A percentile compares a stretch with the other conserved stretches of the same genome.
Evolutionary conservation across 2,329 filamentous ascomycete species (phyloP).

Genomic region (Colletotrichum karsti): DNA sequence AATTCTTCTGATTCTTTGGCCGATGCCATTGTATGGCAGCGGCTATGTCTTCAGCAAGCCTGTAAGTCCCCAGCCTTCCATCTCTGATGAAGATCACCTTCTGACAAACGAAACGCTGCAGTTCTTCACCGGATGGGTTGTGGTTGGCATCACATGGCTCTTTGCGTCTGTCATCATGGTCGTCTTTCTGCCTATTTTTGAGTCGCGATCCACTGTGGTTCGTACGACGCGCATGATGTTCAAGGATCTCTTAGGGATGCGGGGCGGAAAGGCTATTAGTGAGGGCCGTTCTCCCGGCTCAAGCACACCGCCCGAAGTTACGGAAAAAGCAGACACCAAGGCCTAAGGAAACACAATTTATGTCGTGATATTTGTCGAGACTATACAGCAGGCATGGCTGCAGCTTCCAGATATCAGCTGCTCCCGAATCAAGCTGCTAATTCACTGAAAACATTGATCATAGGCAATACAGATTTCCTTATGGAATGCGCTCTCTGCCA

Average conservation of each 20-base stretch:
- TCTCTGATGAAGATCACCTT: background rate
- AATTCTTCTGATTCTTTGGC: slow-evolving; percentile 43
- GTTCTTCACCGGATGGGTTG: slow-evolving; percentile 81
- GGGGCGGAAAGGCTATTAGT: background rate
- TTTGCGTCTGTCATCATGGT: slow-evolving; percentile 48
- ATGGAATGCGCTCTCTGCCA: too few species aligned
- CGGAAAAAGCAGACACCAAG: slow-evolving; percentile 4
- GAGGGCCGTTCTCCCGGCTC: slow-evolving; percentile 12
- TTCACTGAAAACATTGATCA: too few species aligned
- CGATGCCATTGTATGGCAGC: slow-evolving; percentile 39
- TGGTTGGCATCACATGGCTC: slow-evolving; percentile 77
- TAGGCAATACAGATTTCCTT: too few species aligned
- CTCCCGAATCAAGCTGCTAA: too few species aligned
- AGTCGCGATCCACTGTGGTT: slow-evolving; percentile 25
- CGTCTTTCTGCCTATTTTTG: slow-evolving; percentile 26
- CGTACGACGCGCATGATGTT: slow-evolving; percentile 26
- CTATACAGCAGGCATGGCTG: too few species aligned
- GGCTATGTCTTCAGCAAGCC: slow-evolving; percentile 37
- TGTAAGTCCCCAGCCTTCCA: background rate
- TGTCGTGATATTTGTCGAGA: too few species aligned
- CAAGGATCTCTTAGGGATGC: slow-evolving; percentile 17
- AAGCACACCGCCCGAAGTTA: slow-evolving; percentile 9
- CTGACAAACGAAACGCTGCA: background rate
- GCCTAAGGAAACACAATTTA: too few species aligned
- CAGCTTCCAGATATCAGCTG: too few species aligned